phyloP scores from a whole-genome alignment of 192 early-diverging fungal genomes.

The Dissophora ornata region DNA sequence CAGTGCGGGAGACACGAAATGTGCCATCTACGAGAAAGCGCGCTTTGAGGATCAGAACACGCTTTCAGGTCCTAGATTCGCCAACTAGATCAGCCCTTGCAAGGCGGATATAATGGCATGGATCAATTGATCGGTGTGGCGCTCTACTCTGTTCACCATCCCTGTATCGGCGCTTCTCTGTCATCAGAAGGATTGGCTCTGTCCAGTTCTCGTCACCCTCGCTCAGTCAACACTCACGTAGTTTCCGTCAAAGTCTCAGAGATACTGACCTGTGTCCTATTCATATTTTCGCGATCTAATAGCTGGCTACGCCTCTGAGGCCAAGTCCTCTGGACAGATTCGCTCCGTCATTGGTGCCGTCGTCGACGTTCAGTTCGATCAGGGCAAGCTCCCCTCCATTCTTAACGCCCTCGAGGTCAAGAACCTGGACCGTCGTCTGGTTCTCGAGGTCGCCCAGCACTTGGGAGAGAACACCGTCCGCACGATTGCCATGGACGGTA shows the following conservation, averaged over 20 bases:
- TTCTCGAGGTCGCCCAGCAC: slow-evolving; percentile 96
- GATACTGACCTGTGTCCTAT: neutral
- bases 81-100: too few species aligned
- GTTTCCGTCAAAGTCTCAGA: neutral
- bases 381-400: slow-evolving; percentile 90
- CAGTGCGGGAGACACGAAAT: too few species aligned
- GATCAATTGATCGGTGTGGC: too few species aligned
- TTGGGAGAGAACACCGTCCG: slow-evolving; percentile 98
- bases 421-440: slow-evolving; percentile 77
- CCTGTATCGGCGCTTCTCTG: too few species aligned
- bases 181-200: too few species aligned
- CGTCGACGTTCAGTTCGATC: slow-evolving; percentile 96
- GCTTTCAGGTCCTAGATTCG: too few species aligned
- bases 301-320: slow-evolving; percentile 53
- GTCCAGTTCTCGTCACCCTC: too few species aligned
- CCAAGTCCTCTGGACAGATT: slow-evolving; percentile 52
- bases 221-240: too few species aligned
- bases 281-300: neutral
- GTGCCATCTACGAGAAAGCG: too few species aligned
- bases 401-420: slow-evolving; percentile 78
- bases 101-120: too few species aligned
- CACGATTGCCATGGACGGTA: slow-evolving; percentile 99
- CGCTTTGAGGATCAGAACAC: too few species aligned
- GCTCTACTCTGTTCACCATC: too few species aligned
- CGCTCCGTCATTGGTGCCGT: slow-evolving; percentile 94